A percentile compares a stretch with the other conserved stretches of the same genome.
These are phyloP conservation scores for Zasmidium cellare DNA, from an alignment of 2,329 filamentous ascomycete species.

Conservation along the genomic window DNA sequence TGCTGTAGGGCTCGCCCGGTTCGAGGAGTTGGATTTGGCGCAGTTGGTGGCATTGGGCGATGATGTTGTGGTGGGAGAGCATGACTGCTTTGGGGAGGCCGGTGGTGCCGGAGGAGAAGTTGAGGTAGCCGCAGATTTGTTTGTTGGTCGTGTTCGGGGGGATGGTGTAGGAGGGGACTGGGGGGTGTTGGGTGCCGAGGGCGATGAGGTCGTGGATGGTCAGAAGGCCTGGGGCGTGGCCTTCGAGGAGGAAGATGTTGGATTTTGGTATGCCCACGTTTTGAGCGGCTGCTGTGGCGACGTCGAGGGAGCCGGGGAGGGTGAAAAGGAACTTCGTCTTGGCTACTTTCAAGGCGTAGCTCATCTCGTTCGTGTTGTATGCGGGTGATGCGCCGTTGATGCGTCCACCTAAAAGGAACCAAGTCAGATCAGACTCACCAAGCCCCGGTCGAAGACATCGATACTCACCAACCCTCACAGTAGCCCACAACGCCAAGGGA, in stretches of 20 bases:
- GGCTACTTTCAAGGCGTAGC: slow-evolving; percentile 59
- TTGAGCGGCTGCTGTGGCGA: slow-evolving; percentile 54
- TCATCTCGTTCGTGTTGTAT: slow-evolving; percentile 67
- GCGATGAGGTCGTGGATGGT: slow-evolving; percentile 46
- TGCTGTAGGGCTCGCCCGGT: slow-evolving; percentile 45
- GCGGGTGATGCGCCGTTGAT: slow-evolving; percentile 64
- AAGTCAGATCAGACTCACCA: neutral
- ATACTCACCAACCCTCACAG: slow-evolving; percentile 41
- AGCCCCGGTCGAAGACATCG: neutral
- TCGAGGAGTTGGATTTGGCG: slow-evolving; percentile 48
- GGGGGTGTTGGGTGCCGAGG: slow-evolving; percentile 38
- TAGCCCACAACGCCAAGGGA: slow-evolving; percentile 61
- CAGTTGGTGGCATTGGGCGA: slow-evolving; percentile 62
- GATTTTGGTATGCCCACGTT: slow-evolving; percentile 52
- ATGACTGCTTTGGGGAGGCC: slow-evolving; percentile 51
- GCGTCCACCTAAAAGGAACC: slow-evolving; percentile 46
- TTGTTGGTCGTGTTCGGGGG: slow-evolving; percentile 53
- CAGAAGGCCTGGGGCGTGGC: slow-evolving; percentile 47
- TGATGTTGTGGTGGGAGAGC: slow-evolving; percentile 54
- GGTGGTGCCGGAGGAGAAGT: slow-evolving; percentile 50
- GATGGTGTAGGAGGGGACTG: slow-evolving; percentile 50
- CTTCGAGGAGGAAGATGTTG: slow-evolving; percentile 57
- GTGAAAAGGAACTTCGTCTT: slow-evolving; percentile 60
- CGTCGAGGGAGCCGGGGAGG: slow-evolving; percentile 51
- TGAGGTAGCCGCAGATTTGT: slow-evolving; percentile 52